Evolutionary conservation across 345 rosid species (phyloP).

Genomic region (Carallia pectinifolia): DNA sequence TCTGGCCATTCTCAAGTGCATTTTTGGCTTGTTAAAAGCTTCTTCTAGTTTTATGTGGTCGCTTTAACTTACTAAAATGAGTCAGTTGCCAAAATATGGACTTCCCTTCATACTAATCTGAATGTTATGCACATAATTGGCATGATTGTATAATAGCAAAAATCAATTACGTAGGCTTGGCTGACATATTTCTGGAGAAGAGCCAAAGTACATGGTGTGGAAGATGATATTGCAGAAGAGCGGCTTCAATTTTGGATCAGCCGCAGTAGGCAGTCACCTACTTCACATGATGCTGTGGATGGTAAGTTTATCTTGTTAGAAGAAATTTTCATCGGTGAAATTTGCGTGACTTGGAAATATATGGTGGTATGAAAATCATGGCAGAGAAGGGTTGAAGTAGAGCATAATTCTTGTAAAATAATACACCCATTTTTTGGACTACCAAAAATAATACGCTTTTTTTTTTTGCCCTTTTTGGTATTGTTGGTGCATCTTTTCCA

Average conservation of each 20-base stretch:
- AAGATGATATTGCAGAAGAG: slow-evolving; percentile 76
- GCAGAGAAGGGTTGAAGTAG: no score
- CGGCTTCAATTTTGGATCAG: slow-evolving; percentile 68
- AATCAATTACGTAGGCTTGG: slow-evolving; percentile 57
- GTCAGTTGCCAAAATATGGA: neutral
- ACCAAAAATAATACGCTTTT: no score
- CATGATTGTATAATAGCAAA: neutral
- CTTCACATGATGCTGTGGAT: slow-evolving; percentile 74
- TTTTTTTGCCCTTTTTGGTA: no score
- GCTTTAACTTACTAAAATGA: neutral
- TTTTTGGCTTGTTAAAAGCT: no score
- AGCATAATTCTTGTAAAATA: no score
- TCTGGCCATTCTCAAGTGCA: no score
- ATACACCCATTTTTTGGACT: no score
- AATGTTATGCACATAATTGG: neutral
- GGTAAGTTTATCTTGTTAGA: slow-evolving; percentile 34
- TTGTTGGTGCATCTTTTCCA: neutral
- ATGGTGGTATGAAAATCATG: no score
- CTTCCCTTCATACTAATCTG: no score
- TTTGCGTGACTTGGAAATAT: neutral
- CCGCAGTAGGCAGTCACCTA: slow-evolving; percentile 53
- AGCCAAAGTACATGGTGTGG: slow-evolving; percentile 65
- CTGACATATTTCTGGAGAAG: slow-evolving; percentile 78
- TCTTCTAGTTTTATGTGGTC: neutral
- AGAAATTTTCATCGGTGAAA: neutral